Conservation (phyloP, 2,329 filamentous ascomycete genomes). For the Venturia pyrina region DNA sequence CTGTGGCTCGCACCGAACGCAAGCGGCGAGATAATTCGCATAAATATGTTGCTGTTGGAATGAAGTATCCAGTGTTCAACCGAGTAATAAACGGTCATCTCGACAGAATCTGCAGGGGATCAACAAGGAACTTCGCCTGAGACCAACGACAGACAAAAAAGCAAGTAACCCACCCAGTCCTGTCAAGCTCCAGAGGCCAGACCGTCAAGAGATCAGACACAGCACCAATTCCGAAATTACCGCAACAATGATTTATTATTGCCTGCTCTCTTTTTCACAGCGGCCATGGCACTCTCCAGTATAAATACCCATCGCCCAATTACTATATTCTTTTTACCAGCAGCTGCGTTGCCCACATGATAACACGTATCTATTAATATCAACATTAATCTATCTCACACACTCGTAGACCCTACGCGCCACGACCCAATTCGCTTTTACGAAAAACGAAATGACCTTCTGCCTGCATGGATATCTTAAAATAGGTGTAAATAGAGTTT, state of each 20-base stretch:
- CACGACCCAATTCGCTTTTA: neutral
- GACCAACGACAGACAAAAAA: no score
- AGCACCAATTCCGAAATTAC: neutral
- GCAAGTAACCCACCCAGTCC: no score
- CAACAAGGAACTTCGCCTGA: no score
- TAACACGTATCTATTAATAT: neutral
- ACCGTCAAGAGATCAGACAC: neutral
- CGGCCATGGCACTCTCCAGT: neutral
- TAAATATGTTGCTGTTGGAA: no score
- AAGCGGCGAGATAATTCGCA: no score
- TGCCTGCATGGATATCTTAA: neutral
- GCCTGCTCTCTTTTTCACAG: neutral
- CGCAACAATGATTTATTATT: no score
- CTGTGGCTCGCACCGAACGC: no score
- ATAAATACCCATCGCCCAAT: neutral
- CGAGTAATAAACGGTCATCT: no score
- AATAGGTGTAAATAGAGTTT: no score
- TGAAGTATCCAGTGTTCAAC: no score
- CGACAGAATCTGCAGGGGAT: no score
- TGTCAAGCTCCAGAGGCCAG: no score
- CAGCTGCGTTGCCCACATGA: neutral
- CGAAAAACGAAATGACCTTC: neutral
- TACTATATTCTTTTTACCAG: neutral
- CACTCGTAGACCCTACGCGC: neutral
- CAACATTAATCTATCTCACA: neutral